A percentile compares a stretch with the other conserved stretches of the same genome.
These are phyloP conservation scores for Colletotrichum incanum DNA, from an alignment of 2,329 filamentous ascomycete genomes.

Conservation along the genomic window DNA sequence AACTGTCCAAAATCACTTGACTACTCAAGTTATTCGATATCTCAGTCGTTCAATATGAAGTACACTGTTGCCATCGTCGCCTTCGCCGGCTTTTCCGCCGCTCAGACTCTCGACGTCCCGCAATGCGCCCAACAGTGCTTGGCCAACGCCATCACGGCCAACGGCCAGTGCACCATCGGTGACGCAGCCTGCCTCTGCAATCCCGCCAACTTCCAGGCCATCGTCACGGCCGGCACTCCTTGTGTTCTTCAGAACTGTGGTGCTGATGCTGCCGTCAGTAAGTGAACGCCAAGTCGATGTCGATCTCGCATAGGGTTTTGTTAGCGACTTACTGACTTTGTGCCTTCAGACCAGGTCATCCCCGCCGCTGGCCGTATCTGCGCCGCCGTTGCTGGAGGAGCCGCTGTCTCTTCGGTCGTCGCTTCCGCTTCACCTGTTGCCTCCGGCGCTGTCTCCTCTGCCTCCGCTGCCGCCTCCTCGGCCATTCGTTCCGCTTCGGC, in stretches of 20 bases:
- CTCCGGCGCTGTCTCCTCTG: constrained; percentile 3
- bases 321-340: background rate
- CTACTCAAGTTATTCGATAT: background rate
- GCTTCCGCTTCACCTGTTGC: background rate
- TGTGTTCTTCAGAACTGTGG: constrained; percentile 36
- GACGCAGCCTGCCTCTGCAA: constrained; percentile 31
- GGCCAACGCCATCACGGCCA: constrained; percentile 23
- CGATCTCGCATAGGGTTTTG: too few relatives aligned
- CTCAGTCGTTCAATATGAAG: constrained; percentile 36
- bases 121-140: constrained; percentile 31
- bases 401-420: constrained; percentile 1
- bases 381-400: background rate
- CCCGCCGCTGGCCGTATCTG: constrained; percentile 33
- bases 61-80: constrained; percentile 36
- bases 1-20: background rate
- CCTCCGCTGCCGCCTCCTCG: constrained; percentile 4
- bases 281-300: background rate
- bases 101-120: constrained; percentile 32
- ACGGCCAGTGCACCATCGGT: background rate
- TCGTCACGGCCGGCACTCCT: constrained; percentile 17
- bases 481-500: background rate
- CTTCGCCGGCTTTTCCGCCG: constrained; percentile 37
- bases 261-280: constrained; percentile 27
- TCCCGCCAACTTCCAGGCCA: constrained; percentile 30
- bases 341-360: constrained; percentile 28